Evolutionary conservation across 805 yeast species (phyloP).

Genomic region (Wickerhamiella nectarea): DNA sequence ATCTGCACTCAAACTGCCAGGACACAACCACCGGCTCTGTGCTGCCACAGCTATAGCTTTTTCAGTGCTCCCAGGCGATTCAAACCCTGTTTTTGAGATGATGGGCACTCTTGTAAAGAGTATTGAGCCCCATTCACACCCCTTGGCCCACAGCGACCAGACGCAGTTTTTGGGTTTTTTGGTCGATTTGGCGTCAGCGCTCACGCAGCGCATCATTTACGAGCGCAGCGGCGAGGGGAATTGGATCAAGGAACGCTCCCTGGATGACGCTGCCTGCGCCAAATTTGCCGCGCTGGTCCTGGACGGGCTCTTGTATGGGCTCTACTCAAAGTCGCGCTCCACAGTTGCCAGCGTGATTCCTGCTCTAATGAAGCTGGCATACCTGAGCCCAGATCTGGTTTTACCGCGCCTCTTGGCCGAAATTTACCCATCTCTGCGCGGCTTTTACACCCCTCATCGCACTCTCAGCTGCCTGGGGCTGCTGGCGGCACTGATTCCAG

Average conservation of each 20-base stretch:
- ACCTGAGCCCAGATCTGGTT: constrained; percentile 38
- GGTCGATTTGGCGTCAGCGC: constrained; percentile 36
- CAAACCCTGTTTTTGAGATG: constrained; percentile 30
- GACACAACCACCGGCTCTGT: not conserved
- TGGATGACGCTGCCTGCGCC: constrained; percentile 24
- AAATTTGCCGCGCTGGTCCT: constrained; percentile 40
- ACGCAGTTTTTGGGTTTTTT: constrained; percentile 50
- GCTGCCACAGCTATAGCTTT: constrained; percentile 2
- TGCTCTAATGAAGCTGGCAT: constrained; percentile 33
- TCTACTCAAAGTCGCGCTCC: constrained; percentile 29
- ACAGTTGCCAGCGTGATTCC: constrained; percentile 10
- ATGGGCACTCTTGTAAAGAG: constrained; percentile 49
- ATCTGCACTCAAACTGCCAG: not conserved
- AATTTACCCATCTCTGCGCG: constrained; percentile 41
- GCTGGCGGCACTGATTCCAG: constrained; percentile 50
- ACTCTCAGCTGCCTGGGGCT: constrained; percentile 57
- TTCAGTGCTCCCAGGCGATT: not conserved
- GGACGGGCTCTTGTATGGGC: constrained; percentile 42
- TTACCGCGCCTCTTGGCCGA: constrained; percentile 34
- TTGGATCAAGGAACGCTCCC: constrained; percentile 19
- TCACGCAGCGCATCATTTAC: constrained; percentile 26
- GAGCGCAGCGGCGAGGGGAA: constrained; percentile 24
- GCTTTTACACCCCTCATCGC: constrained; percentile 49
- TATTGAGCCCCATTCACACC: constrained; percentile 72
- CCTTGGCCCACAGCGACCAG: constrained; percentile 87